A percentile compares a stretch with the other conserved stretches of the same genome.
Evolutionary conservation across 2,329 filamentous ascomycete species (phyloP).

Genomic region (Plenodomus tracheiphilus): DNA sequence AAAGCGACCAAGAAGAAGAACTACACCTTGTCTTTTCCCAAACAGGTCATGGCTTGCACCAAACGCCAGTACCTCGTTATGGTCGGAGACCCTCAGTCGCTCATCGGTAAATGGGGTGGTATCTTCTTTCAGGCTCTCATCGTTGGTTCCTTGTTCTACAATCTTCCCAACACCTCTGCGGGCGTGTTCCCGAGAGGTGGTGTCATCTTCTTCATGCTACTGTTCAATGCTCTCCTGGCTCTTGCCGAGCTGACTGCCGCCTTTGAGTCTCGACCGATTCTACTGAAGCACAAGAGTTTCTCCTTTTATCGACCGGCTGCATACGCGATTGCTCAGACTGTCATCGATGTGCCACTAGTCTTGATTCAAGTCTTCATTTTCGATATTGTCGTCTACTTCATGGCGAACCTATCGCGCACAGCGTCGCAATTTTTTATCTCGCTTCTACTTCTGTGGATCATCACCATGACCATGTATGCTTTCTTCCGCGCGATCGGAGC

Average conservation of each 20-base stretch:
- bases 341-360: slow-evolving; percentile 61
- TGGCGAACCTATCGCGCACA: slow-evolving; percentile 59
- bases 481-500: slow-evolving; percentile 46
- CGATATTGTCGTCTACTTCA: slow-evolving; percentile 65
- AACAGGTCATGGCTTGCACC: slow-evolving; percentile 46
- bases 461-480: slow-evolving; percentile 50
- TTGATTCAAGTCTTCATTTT: slow-evolving; percentile 63
- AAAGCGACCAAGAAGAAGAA: slow-evolving; percentile 49
- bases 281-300: slow-evolving; percentile 72
- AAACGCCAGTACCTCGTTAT: slow-evolving; percentile 54
- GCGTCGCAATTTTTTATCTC: slow-evolving; percentile 66
- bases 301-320: slow-evolving; percentile 68
- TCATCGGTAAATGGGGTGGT: slow-evolving; percentile 52
- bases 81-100: slow-evolving; percentile 56
- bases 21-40: slow-evolving; percentile 44
- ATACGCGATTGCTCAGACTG: slow-evolving; percentile 61
- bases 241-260: slow-evolving; percentile 64
- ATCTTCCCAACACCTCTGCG: slow-evolving; percentile 55
- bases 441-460: slow-evolving; percentile 64
- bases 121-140: slow-evolving; percentile 47
- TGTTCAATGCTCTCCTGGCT: slow-evolving; percentile 66
- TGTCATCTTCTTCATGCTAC: slow-evolving; percentile 63
- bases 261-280: slow-evolving; percentile 65
- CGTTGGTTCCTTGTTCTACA: slow-evolving; percentile 55
- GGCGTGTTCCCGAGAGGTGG: slow-evolving; percentile 64